Evolutionary conservation across 768 basidiomycete genomes (phyloP).

Genomic region (Amanita rubescens): DNA sequence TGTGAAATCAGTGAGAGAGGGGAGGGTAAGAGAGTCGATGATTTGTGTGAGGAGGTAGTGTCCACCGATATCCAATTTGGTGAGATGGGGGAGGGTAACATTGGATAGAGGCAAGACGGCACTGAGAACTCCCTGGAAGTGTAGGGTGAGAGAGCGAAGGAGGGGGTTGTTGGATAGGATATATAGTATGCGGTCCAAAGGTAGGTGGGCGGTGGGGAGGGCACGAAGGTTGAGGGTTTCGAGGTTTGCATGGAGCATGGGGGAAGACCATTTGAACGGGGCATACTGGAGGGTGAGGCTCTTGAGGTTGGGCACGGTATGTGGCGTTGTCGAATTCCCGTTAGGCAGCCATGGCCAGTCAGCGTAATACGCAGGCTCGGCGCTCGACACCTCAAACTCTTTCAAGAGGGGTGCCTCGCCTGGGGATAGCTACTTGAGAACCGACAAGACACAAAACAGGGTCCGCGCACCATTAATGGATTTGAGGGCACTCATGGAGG

Average conservation of each 20-base stretch:
- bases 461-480: slow-evolving; percentile 53
- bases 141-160: slow-evolving; percentile 49
- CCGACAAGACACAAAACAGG: slow-evolving; percentile 4
- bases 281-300: slow-evolving; percentile 62
- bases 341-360: slow-evolving; percentile 78
- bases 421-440: slow-evolving; percentile 20
- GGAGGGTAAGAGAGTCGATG: slow-evolving; percentile 53
- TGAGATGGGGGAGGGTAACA: slow-evolving; percentile 47
- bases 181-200: slow-evolving; percentile 62
- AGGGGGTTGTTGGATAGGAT: slow-evolving; percentile 53
- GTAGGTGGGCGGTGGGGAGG: slow-evolving; percentile 53
- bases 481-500: slow-evolving; percentile 66
- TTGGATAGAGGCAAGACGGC: slow-evolving; percentile 55
- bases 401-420: slow-evolving; percentile 65
- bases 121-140: slow-evolving; percentile 53
- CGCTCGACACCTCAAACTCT: slow-evolving; percentile 74
- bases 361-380: slow-evolving; percentile 50
- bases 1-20: slow-evolving; percentile 47
- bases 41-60: slow-evolving; percentile 58
- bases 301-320: slow-evolving; percentile 40
- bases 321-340: slow-evolving; percentile 24
- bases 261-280: slow-evolving; percentile 74
- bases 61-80: slow-evolving; percentile 53
- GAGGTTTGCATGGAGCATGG: slow-evolving; percentile 56
- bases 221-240: slow-evolving; percentile 55